These are phyloP conservation scores for Nicotiana otophora DNA, from an alignment of 257 asterid genomes.

Conservation along the genomic window DNA sequence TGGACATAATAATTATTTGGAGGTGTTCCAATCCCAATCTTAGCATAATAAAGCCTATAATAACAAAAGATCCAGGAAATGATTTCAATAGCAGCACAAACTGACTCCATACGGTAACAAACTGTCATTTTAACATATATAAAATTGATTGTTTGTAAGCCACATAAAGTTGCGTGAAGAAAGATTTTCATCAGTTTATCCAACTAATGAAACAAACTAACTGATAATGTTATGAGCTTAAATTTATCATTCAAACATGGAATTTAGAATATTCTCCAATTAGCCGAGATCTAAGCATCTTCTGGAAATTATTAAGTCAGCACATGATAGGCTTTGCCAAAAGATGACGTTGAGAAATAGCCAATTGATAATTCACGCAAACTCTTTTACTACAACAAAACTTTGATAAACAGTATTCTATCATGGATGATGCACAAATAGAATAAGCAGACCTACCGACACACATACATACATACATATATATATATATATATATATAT, in stretches of 20 bases:
- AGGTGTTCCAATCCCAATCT: constrained; percentile 93
- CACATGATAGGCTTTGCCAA: not conserved
- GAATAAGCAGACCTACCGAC: not conserved
- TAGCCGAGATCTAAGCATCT: not conserved
- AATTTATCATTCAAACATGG: not conserved
- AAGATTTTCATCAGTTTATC: not conserved
- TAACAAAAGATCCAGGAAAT: not conserved
- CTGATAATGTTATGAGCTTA: not conserved
- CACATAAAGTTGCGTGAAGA: not conserved
- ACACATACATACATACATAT: not conserved
- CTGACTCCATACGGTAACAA: not conserved
- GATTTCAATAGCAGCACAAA: not conserved
- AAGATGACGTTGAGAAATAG: not conserved
- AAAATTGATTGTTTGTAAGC: not conserved
- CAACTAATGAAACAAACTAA: not conserved
- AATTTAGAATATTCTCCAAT: not conserved
- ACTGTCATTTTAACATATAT: not conserved
- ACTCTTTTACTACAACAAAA: not conserved
- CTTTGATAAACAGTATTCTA: not conserved
- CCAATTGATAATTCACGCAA: not conserved
- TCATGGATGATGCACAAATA: not conserved
- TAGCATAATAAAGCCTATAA: constrained; percentile 90
- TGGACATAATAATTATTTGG: constrained; percentile 88
- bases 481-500: too few relatives aligned
- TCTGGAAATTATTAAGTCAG: not conserved